Evolutionary conservation across 2,329 filamentous ascomycete species (phyloP).

Genomic region (Thermothelomyces thermophilus): DNA sequence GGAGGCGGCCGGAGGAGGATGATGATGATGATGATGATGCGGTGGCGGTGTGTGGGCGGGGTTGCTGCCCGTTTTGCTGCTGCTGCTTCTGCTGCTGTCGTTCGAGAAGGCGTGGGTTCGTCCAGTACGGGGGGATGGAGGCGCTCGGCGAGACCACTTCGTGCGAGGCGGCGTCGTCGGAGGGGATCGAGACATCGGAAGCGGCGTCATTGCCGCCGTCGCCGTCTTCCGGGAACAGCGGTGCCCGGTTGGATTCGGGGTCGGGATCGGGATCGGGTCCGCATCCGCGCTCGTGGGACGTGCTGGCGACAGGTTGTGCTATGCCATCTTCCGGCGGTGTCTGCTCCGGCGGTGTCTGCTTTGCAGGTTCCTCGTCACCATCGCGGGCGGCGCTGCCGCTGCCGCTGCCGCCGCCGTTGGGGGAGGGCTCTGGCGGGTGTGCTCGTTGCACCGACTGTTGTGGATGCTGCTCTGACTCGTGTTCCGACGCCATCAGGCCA

Average conservation of each 20-base stretch:
- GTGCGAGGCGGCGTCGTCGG: conserved; percentile 11
- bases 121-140: conserved; percentile 15
- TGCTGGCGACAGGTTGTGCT: background rate
- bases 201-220: conserved; percentile 11
- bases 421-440: background rate
- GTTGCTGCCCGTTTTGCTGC: background rate
- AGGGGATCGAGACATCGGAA: conserved; percentile 8
- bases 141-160: conserved; percentile 19
- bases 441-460: conserved; percentile 12
- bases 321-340: background rate
- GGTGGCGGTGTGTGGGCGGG: no score
- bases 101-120: background rate
- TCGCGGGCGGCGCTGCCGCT: background rate
- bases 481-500: conserved; percentile 20
- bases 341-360: no score
- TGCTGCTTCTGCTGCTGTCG: background rate
- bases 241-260: background rate
- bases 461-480: conserved; percentile 8
- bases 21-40: no score
- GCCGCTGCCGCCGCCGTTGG: background rate
- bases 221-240: conserved; percentile 12
- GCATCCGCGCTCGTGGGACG: background rate
- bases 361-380: background rate
- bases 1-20: no score
- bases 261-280: no score